Evolutionary conservation across 2,329 filamentous ascomycete genomes (phyloP).

Genomic region (Penicillium italicum): DNA sequence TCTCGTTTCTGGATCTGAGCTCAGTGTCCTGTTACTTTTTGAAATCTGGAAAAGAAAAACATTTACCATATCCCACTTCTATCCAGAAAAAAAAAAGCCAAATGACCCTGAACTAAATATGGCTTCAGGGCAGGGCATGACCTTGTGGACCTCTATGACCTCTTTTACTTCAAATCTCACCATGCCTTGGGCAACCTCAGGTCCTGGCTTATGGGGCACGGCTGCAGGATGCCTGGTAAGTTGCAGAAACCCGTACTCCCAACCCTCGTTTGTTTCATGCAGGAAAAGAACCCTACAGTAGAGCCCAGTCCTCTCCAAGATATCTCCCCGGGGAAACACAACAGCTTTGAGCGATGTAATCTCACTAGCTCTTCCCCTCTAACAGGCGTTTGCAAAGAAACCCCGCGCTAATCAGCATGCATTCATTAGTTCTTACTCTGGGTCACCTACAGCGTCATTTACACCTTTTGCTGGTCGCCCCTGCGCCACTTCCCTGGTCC

Average conservation of each 20-base stretch:
- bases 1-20: background rate
- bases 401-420: background rate
- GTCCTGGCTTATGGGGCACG: slow-evolving; percentile 13
- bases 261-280: slow-evolving; percentile 1
- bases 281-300: slow-evolving; percentile 13
- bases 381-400: background rate
- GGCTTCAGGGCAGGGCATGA: slow-evolving; percentile 3
- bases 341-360: background rate
- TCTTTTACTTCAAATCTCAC: background rate
- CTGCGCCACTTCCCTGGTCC: slow-evolving; percentile 31
- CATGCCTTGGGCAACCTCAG: slow-evolving; percentile 11
- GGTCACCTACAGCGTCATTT: slow-evolving; percentile 10
- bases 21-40: background rate
- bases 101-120: slow-evolving; percentile 2
- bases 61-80: background rate
- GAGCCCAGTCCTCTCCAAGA: background rate
- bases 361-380: background rate
- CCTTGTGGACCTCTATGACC: background rate
- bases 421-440: slow-evolving; percentile 1
- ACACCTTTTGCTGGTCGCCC: slow-evolving; percentile 24
- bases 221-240: slow-evolving; percentile 20
- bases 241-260: slow-evolving; percentile 17
- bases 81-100: background rate
- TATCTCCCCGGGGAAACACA: background rate
- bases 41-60: background rate